Conservation (phyloP, 768 basidiomycete species). For the Amanita phalloides region DNA sequence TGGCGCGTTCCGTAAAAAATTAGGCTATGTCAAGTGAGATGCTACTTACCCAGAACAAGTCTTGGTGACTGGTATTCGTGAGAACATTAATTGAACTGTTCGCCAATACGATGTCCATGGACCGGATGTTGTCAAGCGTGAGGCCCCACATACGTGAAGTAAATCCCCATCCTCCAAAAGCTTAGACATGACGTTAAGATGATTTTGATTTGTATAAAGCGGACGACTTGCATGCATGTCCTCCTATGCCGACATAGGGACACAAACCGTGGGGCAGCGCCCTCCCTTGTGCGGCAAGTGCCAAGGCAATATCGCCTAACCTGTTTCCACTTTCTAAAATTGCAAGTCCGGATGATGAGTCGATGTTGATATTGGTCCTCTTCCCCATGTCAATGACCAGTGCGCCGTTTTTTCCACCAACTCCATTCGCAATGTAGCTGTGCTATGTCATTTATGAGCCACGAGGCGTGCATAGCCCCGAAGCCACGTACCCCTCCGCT, state of each 20-base stretch:
- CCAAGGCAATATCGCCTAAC: slow-evolving; percentile 34
- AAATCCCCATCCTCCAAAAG: slow-evolving; percentile 23
- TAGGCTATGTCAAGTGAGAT: neutral
- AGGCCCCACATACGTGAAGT: slow-evolving; percentile 26
- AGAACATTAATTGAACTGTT: slow-evolving; percentile 22
- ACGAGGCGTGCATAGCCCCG: neutral
- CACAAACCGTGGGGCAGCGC: slow-evolving; percentile 46
- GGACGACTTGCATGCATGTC: slow-evolving; percentile 27
- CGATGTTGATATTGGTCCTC: slow-evolving; percentile 26
- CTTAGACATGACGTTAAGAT: slow-evolving; percentile 4
- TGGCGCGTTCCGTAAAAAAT: slow-evolving; percentile 5
- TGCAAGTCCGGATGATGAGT: slow-evolving; percentile 19
- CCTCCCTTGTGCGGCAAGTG: slow-evolving; percentile 26
- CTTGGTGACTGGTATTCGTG: slow-evolving; percentile 19
- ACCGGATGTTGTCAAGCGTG: slow-evolving; percentile 24
- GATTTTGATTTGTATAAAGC: neutral
- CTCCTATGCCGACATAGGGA: slow-evolving; percentile 42
- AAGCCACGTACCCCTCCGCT: slow-evolving; percentile 28
- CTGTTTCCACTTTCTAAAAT: slow-evolving; percentile 32
- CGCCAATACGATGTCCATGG: slow-evolving; percentile 31
- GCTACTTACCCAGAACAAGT: slow-evolving; percentile 34
- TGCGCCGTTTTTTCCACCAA: slow-evolving; percentile 32
- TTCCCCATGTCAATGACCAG: slow-evolving; percentile 36
- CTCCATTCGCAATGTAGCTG: slow-evolving; percentile 37
- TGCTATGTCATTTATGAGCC: slow-evolving; percentile 20